phyloP scores from a whole-genome alignment of 108 stramenopile genomes.

The Bacterosira constricta region DNA sequence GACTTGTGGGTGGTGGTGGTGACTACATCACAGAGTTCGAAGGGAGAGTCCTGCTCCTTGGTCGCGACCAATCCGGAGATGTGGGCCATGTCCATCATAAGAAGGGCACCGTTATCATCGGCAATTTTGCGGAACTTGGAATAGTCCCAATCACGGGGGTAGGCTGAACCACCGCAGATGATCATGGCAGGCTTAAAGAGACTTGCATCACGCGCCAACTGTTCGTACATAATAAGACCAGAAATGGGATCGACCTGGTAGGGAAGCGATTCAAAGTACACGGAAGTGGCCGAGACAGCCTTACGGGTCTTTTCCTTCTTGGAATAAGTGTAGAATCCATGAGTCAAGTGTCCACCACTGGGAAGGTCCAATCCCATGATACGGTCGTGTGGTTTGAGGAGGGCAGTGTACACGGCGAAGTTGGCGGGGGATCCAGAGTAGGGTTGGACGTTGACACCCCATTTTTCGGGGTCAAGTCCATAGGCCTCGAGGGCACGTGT shows the following conservation, averaged over 20 bases:
- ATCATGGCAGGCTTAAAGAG: conserved; percentile 99
- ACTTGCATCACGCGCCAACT: conserved; percentile 86
- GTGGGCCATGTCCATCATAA: conserved; percentile 99
- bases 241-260: conserved; percentile 97
- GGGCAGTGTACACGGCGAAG: conserved; percentile 99
- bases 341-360: conserved; percentile 98
- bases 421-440: conserved; percentile 99
- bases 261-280: conserved; percentile 99
- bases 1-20: conserved; percentile 99
- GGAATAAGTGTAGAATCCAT: conserved; percentile 99
- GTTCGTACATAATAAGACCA: conserved; percentile 97
- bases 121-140: conserved; percentile 96
- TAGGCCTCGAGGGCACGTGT: conserved; percentile 96
- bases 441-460: conserved; percentile 99
- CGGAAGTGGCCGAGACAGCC: conserved; percentile 99
- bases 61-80: conserved; percentile 98
- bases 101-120: conserved; percentile 96
- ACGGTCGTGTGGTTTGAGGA: conserved; percentile 97
- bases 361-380: conserved; percentile 99
- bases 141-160: conserved; percentile 99
- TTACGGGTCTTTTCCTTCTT: conserved; percentile 96
- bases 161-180: conserved; percentile 98
- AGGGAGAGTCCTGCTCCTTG: conserved; percentile 90
- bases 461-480: conserved; percentile 92
- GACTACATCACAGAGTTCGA: conserved; percentile 96